Conservation (phyloP, 768 basidiomycete species). For the Tulasnella sp. region DNA sequence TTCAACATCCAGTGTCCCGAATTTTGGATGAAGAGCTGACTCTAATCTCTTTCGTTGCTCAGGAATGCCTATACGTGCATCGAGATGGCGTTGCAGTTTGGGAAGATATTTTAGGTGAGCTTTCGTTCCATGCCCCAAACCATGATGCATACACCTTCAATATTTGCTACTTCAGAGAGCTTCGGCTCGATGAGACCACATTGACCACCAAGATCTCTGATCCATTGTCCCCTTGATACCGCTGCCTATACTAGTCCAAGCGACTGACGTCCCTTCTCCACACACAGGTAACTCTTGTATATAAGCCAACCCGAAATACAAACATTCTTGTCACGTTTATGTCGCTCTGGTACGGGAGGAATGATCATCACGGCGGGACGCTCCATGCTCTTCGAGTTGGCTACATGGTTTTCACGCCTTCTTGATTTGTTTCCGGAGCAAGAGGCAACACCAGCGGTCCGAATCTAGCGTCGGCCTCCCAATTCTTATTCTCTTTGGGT, state of each 20-base stretch:
- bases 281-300: neutral
- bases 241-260: neutral
- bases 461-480: no score
- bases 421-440: neutral
- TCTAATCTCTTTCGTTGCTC: neutral
- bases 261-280: neutral
- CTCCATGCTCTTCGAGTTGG: neutral
- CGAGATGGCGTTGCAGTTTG: neutral
- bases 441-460: no score
- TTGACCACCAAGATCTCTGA: conserved; percentile 35
- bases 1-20: neutral
- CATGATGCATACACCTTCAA: conserved; percentile 41
- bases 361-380: neutral
- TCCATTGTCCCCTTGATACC: neutral
- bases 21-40: neutral
- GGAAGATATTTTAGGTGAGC: neutral
- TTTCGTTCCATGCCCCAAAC: conserved; percentile 27
- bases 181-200: conserved; percentile 59
- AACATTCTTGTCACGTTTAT: neutral
- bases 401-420: neutral
- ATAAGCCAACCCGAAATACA: neutral
- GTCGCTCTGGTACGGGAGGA: neutral
- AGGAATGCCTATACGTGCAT: neutral
- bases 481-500: no score
- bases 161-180: conserved; percentile 90